A percentile compares a stretch with the other conserved stretches of the same genome.
Conservation (phyloP, 2,329 filamentous ascomycete genomes). For the Fusarium subglutinans region DNA sequence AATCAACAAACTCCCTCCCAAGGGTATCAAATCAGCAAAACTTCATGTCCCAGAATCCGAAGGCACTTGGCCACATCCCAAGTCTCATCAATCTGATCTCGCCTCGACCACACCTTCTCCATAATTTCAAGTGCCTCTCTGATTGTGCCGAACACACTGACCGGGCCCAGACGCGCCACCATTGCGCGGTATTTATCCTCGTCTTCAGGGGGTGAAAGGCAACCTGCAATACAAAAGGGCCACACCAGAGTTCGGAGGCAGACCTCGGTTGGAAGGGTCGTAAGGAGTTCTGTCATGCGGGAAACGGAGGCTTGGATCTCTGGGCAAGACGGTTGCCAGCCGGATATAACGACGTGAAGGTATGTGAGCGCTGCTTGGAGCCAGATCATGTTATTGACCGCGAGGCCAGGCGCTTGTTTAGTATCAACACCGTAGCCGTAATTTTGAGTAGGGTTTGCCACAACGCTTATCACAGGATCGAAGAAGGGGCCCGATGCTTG, state of each 20-base stretch:
- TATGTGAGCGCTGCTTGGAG: conserved; percentile 59
- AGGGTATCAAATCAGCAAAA: conserved; percentile 51
- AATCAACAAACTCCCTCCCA: background rate
- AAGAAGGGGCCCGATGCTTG: background rate
- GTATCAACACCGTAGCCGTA: conserved; percentile 37
- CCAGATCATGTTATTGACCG: conserved; percentile 55
- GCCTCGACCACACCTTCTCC: conserved; percentile 56
- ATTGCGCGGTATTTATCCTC: conserved; percentile 55
- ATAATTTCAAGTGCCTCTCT: conserved; percentile 56
- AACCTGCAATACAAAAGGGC: conserved; percentile 55
- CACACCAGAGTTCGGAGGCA: conserved; percentile 51
- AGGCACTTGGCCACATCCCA: conserved; percentile 58
- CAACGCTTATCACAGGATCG: conserved; percentile 21
- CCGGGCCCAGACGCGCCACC: conserved; percentile 52
- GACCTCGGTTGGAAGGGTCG: conserved; percentile 43
- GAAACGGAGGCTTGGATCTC: conserved; percentile 51
- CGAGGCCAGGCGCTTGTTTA: conserved; percentile 35
- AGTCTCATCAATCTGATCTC: conserved; percentile 51
- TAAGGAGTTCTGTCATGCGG: conserved; percentile 49
- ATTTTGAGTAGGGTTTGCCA: conserved; percentile 36
- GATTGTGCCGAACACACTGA: conserved; percentile 57
- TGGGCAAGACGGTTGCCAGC: conserved; percentile 59
- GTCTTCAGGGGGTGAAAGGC: conserved; percentile 51
- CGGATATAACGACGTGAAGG: conserved; percentile 58
- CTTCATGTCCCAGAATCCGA: conserved; percentile 51